These are phyloP conservation scores for Phytopythium helicoides DNA, from an alignment of 352 stramenopile genomes.

Conservation along the genomic window DNA sequence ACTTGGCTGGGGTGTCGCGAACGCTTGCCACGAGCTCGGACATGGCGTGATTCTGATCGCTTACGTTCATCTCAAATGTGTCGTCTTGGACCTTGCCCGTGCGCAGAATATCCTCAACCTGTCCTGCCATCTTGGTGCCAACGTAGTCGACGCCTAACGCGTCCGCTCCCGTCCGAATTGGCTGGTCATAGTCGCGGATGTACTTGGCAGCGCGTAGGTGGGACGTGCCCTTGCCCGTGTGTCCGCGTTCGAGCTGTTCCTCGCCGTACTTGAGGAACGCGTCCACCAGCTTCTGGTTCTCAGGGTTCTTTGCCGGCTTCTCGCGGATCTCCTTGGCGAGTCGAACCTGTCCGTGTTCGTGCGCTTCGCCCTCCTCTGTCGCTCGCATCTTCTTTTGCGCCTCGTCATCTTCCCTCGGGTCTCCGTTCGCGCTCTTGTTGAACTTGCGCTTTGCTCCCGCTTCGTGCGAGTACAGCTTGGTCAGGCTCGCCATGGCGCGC, in stretches of 20 bases:
- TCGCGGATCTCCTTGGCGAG: slow-evolving; percentile 55
- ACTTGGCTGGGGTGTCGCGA: slow-evolving; percentile 35
- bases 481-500: background rate
- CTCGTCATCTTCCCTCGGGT: slow-evolving; percentile 10
- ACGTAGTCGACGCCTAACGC: slow-evolving; percentile 44
- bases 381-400: slow-evolving; percentile 1
- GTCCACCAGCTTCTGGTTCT: slow-evolving; percentile 79
- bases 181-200: slow-evolving; percentile 49
- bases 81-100: slow-evolving; percentile 54
- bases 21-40: slow-evolving; percentile 53
- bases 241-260: slow-evolving; percentile 48
- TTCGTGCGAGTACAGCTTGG: slow-evolving; percentile 4
- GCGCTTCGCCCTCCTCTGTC: slow-evolving; percentile 12
- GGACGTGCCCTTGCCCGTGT: slow-evolving; percentile 73
- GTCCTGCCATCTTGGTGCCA: slow-evolving; percentile 48
- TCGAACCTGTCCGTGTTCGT: slow-evolving; percentile 52
- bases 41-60: slow-evolving; percentile 34
- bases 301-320: slow-evolving; percentile 31
- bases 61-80: slow-evolving; percentile 46
- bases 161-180: slow-evolving; percentile 43
- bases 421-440: background rate
- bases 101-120: slow-evolving; percentile 59
- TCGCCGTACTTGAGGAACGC: slow-evolving; percentile 66
- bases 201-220: slow-evolving; percentile 62
- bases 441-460: slow-evolving; percentile 7